Conservation (phyloP, 768 basidiomycete genomes). For the Mycena chlorophos region DNA sequence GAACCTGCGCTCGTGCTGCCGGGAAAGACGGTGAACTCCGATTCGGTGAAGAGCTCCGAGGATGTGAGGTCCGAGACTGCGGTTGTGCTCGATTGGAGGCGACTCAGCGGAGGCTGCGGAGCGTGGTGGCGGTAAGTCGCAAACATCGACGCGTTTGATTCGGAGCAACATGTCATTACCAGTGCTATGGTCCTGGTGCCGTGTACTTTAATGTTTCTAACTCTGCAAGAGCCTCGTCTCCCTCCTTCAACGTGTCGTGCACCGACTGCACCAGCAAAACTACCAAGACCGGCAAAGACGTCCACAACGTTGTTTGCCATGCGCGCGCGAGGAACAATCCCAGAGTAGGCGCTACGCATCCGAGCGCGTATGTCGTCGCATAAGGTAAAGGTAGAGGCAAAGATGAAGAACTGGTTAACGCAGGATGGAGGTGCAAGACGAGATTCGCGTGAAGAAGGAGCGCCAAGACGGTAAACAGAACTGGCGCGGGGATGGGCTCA, state of each 20-base stretch:
- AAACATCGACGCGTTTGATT: too few relatives aligned
- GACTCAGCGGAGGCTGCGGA: not conserved
- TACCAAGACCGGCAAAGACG: conserved; percentile 44
- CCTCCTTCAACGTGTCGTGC: conserved; percentile 44
- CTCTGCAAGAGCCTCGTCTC: conserved; percentile 47
- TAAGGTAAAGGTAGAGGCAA: conserved; percentile 32
- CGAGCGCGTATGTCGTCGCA: conserved; percentile 36
- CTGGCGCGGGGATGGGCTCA: conserved; percentile 44
- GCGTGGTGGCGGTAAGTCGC: not conserved
- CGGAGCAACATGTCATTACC: not conserved
- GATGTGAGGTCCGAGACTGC: not conserved
- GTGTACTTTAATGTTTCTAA: conserved; percentile 56
- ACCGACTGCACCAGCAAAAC: conserved; percentile 48
- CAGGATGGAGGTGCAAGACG: conserved; percentile 41
- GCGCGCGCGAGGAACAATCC: conserved; percentile 47
- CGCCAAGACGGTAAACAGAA: conserved; percentile 47
- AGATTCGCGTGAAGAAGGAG: conserved; percentile 55
- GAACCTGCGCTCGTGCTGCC: not conserved
- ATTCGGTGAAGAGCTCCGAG: not conserved
- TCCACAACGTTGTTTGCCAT: conserved; percentile 59
- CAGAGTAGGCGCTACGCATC: conserved; percentile 50
- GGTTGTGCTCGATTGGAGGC: not conserved
- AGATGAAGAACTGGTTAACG: conserved; percentile 37
- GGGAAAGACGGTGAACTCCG: not conserved
- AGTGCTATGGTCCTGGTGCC: conserved; percentile 40